These are phyloP conservation scores for Darksidea phi DNA, from an alignment of 495 filamentous ascomycete species.

Conservation along the genomic window DNA sequence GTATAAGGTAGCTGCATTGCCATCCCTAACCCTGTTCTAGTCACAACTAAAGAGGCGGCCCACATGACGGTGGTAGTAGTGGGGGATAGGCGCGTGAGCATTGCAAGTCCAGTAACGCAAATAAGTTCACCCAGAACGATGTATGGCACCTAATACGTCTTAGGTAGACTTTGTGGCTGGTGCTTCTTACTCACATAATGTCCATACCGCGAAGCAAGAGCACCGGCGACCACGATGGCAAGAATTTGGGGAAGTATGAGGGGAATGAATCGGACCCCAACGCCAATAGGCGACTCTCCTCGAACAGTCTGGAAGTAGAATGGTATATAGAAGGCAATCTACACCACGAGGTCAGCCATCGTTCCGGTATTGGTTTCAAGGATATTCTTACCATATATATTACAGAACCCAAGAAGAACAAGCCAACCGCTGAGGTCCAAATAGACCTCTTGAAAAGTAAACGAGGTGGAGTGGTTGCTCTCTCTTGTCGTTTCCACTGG, in stretches of 20 bases:
- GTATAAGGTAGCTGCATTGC: constrained; percentile 7
- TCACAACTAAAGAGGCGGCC: constrained; percentile 2
- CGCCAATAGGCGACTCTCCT: constrained; percentile 18
- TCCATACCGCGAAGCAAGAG: constrained; percentile 5
- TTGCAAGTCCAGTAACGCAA: neutral
- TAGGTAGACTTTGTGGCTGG: neutral
- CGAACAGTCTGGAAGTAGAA: constrained; percentile 42
- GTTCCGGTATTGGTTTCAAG: neutral
- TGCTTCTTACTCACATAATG: constrained; percentile 9
- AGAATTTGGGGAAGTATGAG: constrained; percentile 12
- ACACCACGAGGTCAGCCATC: no score
- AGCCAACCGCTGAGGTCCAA: constrained; percentile 15
- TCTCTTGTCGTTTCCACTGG: constrained; percentile 7
- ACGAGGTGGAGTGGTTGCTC: constrained; percentile 3
- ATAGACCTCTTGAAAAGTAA: constrained; percentile 5
- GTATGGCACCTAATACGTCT: neutral
- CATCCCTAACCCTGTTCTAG: constrained; percentile 5
- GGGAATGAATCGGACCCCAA: constrained; percentile 14
- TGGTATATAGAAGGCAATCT: constrained; percentile 35
- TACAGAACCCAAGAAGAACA: constrained; percentile 31
- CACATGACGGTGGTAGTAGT: neutral
- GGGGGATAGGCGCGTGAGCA: neutral
- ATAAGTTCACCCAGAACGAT: constrained; percentile 2
- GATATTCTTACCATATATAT: constrained; percentile 28
- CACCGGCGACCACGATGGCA: constrained; percentile 6